phyloP scores from a whole-genome alignment of 139 green algal species.

The Micromonas commoda region DNA sequence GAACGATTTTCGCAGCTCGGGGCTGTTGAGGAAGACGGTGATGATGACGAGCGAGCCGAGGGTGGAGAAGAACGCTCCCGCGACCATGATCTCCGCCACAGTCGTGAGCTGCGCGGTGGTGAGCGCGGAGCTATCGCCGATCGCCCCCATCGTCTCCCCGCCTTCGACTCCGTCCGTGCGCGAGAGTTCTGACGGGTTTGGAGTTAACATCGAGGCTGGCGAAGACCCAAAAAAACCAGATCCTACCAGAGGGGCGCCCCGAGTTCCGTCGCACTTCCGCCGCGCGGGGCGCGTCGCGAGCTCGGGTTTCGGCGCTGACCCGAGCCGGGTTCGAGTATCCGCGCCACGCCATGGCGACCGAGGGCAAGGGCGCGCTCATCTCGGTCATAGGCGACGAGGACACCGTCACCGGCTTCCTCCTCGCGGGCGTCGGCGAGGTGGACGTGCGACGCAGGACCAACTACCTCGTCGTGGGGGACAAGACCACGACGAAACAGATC shows the following conservation, averaged over 20 bases:
- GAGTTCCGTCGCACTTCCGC: too few relatives aligned
- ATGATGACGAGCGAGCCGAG: background rate
- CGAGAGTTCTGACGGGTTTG: too few relatives aligned
- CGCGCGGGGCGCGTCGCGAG: too few relatives aligned
- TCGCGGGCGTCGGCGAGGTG: constrained; percentile 89
- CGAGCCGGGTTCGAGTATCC: too few relatives aligned
- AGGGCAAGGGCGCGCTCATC: background rate
- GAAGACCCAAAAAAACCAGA: too few relatives aligned
- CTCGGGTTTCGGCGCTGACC: too few relatives aligned
- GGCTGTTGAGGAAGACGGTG: background rate
- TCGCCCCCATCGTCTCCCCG: background rate
- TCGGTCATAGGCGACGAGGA: constrained; percentile 57
- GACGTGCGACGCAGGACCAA: constrained; percentile 85
- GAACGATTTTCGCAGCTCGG: background rate
- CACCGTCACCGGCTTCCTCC: constrained; percentile 94
- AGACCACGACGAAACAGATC: constrained; percentile 72
- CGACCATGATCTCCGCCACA: background rate
- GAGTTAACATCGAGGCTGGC: too few relatives aligned
- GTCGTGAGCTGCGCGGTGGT: background rate
- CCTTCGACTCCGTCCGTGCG: background rate
- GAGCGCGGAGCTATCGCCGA: background rate
- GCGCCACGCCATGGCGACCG: background rate
- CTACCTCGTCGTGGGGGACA: constrained; percentile 90
- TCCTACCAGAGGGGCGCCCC: too few relatives aligned
- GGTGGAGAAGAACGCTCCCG: background rate